Evolutionary conservation across 2,329 filamentous ascomycete genomes (phyloP).

Genomic region (Curvularia spicifera): DNA sequence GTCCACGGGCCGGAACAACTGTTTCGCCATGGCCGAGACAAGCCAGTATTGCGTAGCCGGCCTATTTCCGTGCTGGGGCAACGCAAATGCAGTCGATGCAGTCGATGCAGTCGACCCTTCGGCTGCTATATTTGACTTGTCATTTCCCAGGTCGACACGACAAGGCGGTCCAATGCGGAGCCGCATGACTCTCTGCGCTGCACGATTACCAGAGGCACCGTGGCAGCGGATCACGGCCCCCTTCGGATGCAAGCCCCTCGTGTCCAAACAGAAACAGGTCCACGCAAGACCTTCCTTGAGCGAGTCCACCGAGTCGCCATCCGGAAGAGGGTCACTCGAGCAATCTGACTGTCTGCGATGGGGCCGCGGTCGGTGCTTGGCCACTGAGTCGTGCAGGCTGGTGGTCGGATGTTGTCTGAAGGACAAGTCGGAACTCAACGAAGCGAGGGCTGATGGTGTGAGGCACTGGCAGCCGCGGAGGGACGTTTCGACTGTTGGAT

Average conservation of each 20-base stretch:
- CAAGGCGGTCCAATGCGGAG: not conserved
- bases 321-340: not conserved
- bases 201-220: slow-evolving; percentile 2
- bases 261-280: not conserved
- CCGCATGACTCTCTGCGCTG: slow-evolving; percentile 1
- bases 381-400: not conserved
- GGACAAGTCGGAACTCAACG: not conserved
- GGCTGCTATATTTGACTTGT: not conserved
- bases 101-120: not conserved
- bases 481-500: slow-evolving; percentile 7
- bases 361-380: slow-evolving; percentile 1
- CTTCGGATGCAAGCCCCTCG: not conserved
- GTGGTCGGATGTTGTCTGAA: not conserved
- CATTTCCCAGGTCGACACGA: not conserved
- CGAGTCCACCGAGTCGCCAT: slow-evolving; percentile 4
- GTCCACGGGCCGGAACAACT: slow-evolving; percentile 11
- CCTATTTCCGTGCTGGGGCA: not conserved
- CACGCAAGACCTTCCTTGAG: slow-evolving; percentile 12
- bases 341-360: slow-evolving; percentile 4
- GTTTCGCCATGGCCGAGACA: not conserved
- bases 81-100: not conserved
- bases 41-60: no score
- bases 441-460: slow-evolving; percentile 5
- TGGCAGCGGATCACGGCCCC: not conserved
- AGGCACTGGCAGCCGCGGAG: slow-evolving; percentile 5